phyloP scores from a whole-genome alignment of 1,284 basidiomycete genomes.

The Garcileccinum viscosum region DNA sequence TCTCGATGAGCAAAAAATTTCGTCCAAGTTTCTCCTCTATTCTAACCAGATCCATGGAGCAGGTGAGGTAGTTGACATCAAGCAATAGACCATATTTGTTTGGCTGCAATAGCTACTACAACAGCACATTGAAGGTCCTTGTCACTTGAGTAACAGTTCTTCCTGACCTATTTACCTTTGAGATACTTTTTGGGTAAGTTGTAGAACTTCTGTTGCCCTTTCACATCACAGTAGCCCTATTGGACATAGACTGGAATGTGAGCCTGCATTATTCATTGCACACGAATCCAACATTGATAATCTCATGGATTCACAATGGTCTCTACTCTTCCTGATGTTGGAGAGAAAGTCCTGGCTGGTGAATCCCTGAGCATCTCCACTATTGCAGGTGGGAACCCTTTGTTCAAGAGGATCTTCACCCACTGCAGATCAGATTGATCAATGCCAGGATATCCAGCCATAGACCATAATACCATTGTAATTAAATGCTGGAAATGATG shows the following conservation, averaged over 20 bases:
- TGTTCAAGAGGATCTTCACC: neutral
- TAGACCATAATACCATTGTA: too few species aligned
- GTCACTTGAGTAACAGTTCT: slow-evolving; percentile 6
- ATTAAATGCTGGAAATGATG: too few species aligned
- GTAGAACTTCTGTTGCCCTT: neutral
- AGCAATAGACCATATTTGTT: neutral
- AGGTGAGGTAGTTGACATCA: neutral
- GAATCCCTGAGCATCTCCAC: slow-evolving; percentile 15
- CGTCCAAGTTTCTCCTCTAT: neutral
- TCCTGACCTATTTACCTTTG: neutral
- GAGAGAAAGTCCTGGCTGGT: slow-evolving; percentile 4
- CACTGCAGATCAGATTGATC: too few species aligned
- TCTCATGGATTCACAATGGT: neutral
- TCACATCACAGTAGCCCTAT: neutral
- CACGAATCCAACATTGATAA: neutral
- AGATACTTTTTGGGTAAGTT: neutral
- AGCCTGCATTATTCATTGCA: slow-evolving; percentile 1
- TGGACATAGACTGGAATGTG: slow-evolving; percentile 7
- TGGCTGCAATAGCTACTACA: neutral
- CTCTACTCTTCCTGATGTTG: neutral
- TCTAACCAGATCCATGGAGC: neutral
- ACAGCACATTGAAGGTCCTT: neutral
- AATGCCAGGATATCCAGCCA: too few species aligned
- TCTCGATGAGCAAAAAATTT: neutral
- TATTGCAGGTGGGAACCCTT: slow-evolving; percentile 11